A percentile compares a stretch with the other conserved stretches of the same genome.
These are phyloP conservation scores for Penicillium sp. DNA, from an alignment of 2,329 filamentous ascomycete genomes.

Conservation along the genomic window DNA sequence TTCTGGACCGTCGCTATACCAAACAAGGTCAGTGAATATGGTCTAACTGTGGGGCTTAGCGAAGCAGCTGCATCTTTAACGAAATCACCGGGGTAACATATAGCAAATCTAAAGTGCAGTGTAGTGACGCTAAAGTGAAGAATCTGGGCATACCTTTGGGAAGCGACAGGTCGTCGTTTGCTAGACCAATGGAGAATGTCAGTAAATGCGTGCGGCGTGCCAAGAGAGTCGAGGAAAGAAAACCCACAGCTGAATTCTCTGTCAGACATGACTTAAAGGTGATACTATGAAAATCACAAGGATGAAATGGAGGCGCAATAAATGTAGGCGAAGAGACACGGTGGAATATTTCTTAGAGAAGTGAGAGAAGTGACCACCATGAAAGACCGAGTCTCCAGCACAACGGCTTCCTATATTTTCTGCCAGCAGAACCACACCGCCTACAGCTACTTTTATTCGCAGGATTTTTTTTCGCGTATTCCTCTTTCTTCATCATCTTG, in stretches of 20 bases:
- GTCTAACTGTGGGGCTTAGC: not conserved
- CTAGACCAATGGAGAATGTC: constrained; percentile 29
- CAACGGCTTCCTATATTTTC: constrained; percentile 20
- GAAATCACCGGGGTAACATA: not conserved
- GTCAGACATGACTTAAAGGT: constrained; percentile 46
- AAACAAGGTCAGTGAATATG: constrained; percentile 7
- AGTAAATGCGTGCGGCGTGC: constrained; percentile 17
- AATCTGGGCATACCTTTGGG: constrained; percentile 48
- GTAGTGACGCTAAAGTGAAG: not conserved
- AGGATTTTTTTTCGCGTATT: constrained; percentile 19
- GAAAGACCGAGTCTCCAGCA: not conserved
- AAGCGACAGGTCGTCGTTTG: constrained; percentile 56
- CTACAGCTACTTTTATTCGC: constrained; percentile 17
- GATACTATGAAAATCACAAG: not conserved
- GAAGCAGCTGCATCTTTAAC: not conserved
- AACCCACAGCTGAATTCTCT: constrained; percentile 50
- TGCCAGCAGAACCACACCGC: constrained; percentile 29
- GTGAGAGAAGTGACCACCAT: not conserved
- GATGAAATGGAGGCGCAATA: not conserved
- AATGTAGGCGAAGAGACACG: not conserved
- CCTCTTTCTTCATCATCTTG: constrained; percentile 9
- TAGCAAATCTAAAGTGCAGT: not conserved
- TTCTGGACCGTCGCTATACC: constrained; percentile 62
- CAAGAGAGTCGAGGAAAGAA: not conserved
- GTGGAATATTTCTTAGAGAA: not conserved